Percentiles rank a stretch among this genome's conserved stretches.
These are phyloP conservation scores for Epichloe gansuensis DNA, from an alignment of 2,329 filamentous ascomycete genomes.

Conservation along the genomic window DNA sequence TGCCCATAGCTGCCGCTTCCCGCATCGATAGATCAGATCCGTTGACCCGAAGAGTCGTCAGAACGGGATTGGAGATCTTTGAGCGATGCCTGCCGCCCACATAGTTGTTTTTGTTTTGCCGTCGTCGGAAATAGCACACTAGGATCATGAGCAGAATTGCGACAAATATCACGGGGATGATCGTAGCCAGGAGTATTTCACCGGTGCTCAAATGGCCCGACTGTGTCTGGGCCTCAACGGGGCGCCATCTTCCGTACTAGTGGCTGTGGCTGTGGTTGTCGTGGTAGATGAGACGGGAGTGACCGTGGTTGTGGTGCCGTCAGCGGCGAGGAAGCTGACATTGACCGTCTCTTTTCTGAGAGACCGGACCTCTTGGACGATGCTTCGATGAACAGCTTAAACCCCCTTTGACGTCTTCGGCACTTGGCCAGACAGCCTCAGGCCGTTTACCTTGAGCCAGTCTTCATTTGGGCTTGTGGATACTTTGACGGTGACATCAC, in stretches of 20 bases:
- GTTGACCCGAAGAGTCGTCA: constrained; percentile 16
- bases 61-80: constrained; percentile 22
- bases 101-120: constrained; percentile 16
- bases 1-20: constrained; percentile 11
- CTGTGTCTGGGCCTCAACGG: constrained; percentile 7
- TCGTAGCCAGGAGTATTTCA: constrained; percentile 30
- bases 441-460: constrained; percentile 31
- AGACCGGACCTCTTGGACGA: constrained; percentile 21
- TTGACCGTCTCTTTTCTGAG: constrained; percentile 25
- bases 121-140: constrained; percentile 22
- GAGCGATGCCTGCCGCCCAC: constrained; percentile 17
- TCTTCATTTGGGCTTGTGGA: constrained; percentile 22
- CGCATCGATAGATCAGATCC: constrained; percentile 14
- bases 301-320: constrained; percentile 14
- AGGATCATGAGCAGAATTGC: constrained; percentile 21
- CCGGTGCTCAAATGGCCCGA: constrained; percentile 17
- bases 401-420: constrained; percentile 22
- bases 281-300: constrained; percentile 13
- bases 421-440: constrained; percentile 28
- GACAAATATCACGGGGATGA: constrained; percentile 30
- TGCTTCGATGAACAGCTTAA: constrained; percentile 21
- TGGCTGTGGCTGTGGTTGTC: constrained; percentile 12
- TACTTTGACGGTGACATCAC: constrained; percentile 26
- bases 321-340: constrained; percentile 21
- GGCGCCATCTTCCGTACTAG: constrained; percentile 11